phyloP scores from a whole-genome alignment of 1,284 basidiomycete species.

The Pseudomicrostroma phylloplanum region DNA sequence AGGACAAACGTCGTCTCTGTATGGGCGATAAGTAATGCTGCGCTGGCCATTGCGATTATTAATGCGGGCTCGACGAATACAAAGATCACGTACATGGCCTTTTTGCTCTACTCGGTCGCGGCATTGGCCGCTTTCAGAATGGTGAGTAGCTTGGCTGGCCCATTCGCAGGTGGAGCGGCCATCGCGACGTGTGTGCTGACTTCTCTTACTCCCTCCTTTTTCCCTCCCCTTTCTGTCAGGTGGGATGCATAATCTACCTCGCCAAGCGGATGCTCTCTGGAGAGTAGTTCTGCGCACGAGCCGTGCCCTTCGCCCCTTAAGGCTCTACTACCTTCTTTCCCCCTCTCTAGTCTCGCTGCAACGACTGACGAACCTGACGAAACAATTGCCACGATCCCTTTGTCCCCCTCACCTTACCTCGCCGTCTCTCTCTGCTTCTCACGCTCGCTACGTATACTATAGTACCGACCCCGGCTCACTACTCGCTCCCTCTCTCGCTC shows the following conservation, averaged over 20 bases:
- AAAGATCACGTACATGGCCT: constrained; percentile 41
- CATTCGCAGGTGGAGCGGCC: too few species aligned
- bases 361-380: too few species aligned
- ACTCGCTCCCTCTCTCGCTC: too few species aligned
- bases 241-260: constrained; percentile 15
- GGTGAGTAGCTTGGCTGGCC: constrained; percentile 27
- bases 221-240: neutral
- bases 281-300: too few species aligned
- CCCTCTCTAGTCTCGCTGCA: too few species aligned
- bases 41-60: constrained; percentile 41
- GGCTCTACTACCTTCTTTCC: too few species aligned
- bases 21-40: constrained; percentile 38
- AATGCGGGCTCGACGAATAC: constrained; percentile 31
- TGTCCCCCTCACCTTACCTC: too few species aligned
- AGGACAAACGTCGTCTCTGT: constrained; percentile 22
- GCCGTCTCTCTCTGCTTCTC: too few species aligned
- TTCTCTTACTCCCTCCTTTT: neutral
- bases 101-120: constrained; percentile 42
- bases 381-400: too few species aligned
- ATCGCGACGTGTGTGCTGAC: constrained; percentile 1
- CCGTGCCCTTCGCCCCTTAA: too few species aligned
- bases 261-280: constrained; percentile 39
- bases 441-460: too few species aligned
- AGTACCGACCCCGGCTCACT: too few species aligned
- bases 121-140: constrained; percentile 39